phyloP scores from a whole-genome alignment of 306 rosid species.

The Cucurbita maxima region DNA sequence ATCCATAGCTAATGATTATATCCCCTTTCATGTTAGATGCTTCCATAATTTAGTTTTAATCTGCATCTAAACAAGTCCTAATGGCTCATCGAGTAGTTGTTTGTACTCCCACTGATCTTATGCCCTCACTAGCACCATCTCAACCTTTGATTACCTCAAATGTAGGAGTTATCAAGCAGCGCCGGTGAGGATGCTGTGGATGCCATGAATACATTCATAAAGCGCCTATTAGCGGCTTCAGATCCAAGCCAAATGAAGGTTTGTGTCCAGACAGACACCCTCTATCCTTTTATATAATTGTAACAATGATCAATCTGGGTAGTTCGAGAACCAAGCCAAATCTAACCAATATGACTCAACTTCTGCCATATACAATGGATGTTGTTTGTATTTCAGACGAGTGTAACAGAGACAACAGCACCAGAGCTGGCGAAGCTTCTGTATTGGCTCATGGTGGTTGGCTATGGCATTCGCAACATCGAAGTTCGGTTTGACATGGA shows the following conservation, averaged over 20 bases:
- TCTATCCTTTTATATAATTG: not conserved
- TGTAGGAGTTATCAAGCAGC: conserved; percentile 78
- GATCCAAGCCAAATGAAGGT: conserved; percentile 93
- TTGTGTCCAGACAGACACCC: not conserved
- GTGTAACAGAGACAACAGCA: conserved; percentile 57
- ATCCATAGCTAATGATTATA: not conserved
- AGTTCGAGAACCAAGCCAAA: not conserved
- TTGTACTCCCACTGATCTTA: not conserved
- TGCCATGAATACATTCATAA: conserved; percentile 93
- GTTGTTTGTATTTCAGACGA: conserved; percentile 30
- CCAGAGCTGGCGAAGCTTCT: conserved; percentile 81
- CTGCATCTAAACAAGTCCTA: not conserved
- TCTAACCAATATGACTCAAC: not conserved
- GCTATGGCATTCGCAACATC: conserved; percentile 83
- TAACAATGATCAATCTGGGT: not conserved
- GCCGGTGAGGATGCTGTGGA: conserved; percentile 91
- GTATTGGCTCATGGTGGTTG: conserved; percentile 94
- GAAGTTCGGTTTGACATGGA: conserved; percentile 98
- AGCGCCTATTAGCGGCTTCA: conserved; percentile 82
- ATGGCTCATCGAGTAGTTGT: not conserved
- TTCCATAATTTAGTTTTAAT: not conserved
- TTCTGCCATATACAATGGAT: not conserved
- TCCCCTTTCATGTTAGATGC: not conserved
- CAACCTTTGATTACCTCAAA: not conserved
- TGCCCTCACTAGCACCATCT: not conserved